Percentiles rank a stretch among this genome's conserved stretches.
These are phyloP conservation scores for Triticum dicoccoides DNA, from an alignment of 176 grass and related monocot genomes.

Conservation along the genomic window DNA sequence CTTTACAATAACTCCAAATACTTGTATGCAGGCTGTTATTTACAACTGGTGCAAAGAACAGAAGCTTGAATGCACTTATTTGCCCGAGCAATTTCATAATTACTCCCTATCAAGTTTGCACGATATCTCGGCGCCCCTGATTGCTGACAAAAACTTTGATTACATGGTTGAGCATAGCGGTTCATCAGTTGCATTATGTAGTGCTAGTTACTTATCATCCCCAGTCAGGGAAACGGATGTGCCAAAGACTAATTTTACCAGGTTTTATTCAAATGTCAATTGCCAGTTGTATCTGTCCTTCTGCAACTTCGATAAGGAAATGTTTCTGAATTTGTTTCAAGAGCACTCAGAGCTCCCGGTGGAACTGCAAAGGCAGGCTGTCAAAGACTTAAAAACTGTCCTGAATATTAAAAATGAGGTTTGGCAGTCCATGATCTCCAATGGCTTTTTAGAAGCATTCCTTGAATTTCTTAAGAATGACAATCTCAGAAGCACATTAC, in stretches of 20 bases:
- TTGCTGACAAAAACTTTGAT: constrained; percentile 43
- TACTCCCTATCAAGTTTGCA: constrained; percentile 83
- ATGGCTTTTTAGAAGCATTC: constrained; percentile 89
- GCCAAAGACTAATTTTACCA: constrained; percentile 34
- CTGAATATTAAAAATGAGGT: constrained; percentile 54
- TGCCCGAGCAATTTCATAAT: constrained; percentile 44
- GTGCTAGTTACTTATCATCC: constrained; percentile 48
- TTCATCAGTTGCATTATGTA: constrained; percentile 54
- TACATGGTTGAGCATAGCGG: constrained; percentile 56
- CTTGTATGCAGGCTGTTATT: constrained; percentile 75
- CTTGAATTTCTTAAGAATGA: constrained; percentile 56
- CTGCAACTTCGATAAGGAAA: constrained; percentile 59
- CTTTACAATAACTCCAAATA: constrained; percentile 72
- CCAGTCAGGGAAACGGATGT: constrained; percentile 42
- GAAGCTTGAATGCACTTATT: constrained; percentile 33
- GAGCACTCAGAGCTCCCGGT: constrained; percentile 55
- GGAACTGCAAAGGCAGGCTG: constrained; percentile 57
- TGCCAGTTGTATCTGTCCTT: constrained; percentile 69
- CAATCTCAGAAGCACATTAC: constrained; percentile 26
- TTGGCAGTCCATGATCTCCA: constrained; percentile 52
- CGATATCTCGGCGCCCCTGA: constrained; percentile 67
- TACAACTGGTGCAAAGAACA: constrained; percentile 67
- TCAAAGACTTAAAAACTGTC: constrained; percentile 58
- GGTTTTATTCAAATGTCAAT: constrained; percentile 63
- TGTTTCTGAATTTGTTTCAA: constrained; percentile 74